Conservation (phyloP, 164 flowering plant species). For the Buxus sempervirens region DNA sequence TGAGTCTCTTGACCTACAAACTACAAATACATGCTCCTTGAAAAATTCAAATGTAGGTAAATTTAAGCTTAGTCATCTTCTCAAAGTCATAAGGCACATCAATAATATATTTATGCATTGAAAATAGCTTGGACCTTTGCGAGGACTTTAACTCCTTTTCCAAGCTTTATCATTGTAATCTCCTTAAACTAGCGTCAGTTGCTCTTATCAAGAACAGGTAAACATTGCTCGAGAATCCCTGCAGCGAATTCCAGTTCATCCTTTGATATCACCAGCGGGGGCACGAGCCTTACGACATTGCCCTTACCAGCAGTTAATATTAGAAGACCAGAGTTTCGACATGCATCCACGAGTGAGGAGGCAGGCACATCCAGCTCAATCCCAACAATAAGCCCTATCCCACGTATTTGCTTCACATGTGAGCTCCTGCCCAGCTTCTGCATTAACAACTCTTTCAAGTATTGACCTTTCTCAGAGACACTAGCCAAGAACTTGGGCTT, state of each 20-base stretch:
- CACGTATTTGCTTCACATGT: slow-evolving; percentile 78
- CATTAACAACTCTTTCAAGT: slow-evolving; percentile 41
- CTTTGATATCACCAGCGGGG: slow-evolving; percentile 80
- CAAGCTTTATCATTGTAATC: not conserved
- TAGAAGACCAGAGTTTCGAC: slow-evolving; percentile 67
- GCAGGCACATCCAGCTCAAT: slow-evolving; percentile 80
- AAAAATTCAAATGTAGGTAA: too few species aligned
- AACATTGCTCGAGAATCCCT: slow-evolving; percentile 40
- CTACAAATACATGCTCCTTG: too few species aligned
- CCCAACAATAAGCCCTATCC: slow-evolving; percentile 74
- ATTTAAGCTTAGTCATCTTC: too few species aligned
- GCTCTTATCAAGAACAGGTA: slow-evolving; percentile 47
- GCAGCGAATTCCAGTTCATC: slow-evolving; percentile 60
- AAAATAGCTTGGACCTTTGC: too few species aligned
- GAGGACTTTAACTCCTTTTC: too few species aligned
- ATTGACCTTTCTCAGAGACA: slow-evolving; percentile 63
- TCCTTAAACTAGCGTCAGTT: slow-evolving; percentile 11
- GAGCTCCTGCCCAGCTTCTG: slow-evolving; percentile 52
- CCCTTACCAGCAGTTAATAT: slow-evolving; percentile 90
- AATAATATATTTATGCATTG: too few species aligned
- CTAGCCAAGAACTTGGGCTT: slow-evolving; percentile 54
- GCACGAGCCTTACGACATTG: slow-evolving; percentile 78
- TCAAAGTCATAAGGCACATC: too few species aligned
- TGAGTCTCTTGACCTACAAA: too few species aligned
- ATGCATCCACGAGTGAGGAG: slow-evolving; percentile 68